Evolutionary conservation across 768 basidiomycete genomes (phyloP).

Genomic region (Trametes punicea): DNA sequence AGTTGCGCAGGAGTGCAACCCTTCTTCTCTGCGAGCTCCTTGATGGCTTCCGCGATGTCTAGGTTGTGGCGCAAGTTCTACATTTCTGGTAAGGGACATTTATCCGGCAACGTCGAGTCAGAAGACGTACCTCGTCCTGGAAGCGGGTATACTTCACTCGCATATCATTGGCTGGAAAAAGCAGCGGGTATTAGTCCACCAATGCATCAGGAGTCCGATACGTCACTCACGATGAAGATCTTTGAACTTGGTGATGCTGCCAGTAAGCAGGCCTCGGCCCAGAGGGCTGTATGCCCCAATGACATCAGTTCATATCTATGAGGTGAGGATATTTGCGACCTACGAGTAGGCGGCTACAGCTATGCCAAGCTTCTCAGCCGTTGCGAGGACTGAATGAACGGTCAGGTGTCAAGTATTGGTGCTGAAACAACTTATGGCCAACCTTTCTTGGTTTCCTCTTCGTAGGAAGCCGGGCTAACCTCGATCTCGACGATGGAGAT

Average conservation of each 20-base stretch:
- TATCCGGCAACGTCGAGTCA: constrained; percentile 14
- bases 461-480: constrained; percentile 56
- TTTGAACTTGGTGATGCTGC: constrained; percentile 39
- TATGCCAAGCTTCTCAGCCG: constrained; percentile 50
- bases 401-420: neutral
- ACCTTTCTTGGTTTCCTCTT: constrained; percentile 47
- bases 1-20: constrained; percentile 39
- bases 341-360: constrained; percentile 58
- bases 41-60: constrained; percentile 37
- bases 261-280: constrained; percentile 50
- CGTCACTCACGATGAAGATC: constrained; percentile 30
- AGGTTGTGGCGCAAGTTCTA: constrained; percentile 31
- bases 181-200: neutral
- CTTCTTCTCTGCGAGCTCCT: constrained; percentile 37
- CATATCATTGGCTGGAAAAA: neutral
- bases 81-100: neutral
- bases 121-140: constrained; percentile 12
- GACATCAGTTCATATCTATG: neutral
- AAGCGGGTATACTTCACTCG: constrained; percentile 1
- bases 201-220: neutral
- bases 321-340: constrained; percentile 9
- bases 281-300: constrained; percentile 40
- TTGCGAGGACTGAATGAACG: constrained; percentile 40
- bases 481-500: constrained; percentile 67
- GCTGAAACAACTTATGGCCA: neutral